Evolutionary conservation across 805 yeast species (phyloP).

Genomic region (Metschnikowia continentalis): DNA sequence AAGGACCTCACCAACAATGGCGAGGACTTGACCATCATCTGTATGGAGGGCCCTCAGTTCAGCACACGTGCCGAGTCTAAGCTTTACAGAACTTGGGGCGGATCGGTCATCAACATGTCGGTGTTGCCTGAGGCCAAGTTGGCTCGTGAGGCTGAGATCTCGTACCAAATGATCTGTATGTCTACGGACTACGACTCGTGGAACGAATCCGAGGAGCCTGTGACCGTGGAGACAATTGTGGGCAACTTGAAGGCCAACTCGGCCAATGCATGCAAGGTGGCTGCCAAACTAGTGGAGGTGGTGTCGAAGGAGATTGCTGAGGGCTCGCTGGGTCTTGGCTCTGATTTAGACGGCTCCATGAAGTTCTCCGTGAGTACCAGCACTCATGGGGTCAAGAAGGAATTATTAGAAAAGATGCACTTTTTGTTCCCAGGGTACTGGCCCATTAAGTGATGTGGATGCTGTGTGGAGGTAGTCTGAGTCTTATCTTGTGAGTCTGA

Average conservation of each 20-base stretch:
- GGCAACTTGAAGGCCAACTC: constrained; percentile 85
- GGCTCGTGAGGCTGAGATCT: constrained; percentile 95
- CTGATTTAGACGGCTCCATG: constrained; percentile 70
- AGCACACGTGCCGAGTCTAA: constrained; percentile 94
- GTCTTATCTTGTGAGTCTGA: no score
- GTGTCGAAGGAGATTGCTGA: constrained; percentile 58
- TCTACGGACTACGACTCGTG: constrained; percentile 98
- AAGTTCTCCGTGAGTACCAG: constrained; percentile 77
- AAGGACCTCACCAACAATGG: constrained; percentile 52
- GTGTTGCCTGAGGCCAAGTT: constrained; percentile 95
- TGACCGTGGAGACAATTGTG: constrained; percentile 95
- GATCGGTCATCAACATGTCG: constrained; percentile 94
- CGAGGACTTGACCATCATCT: constrained; percentile 77
- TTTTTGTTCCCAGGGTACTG: constrained; percentile 90
- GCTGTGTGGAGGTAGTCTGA: no score
- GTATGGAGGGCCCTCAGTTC: constrained; percentile 99
- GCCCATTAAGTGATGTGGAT: constrained; percentile 35
- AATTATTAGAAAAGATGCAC: constrained; percentile 74
- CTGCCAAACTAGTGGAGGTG: constrained; percentile 61
- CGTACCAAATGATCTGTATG: constrained; percentile 98
- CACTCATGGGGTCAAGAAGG: constrained; percentile 66
- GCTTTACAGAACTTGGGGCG: constrained; percentile 84
- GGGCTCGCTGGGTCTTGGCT: constrained; percentile 56
- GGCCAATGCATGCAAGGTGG: constrained; percentile 77
- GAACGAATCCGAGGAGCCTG: constrained; percentile 94